Conservation (phyloP, 192 early-diverging fungal species). For the Obelidium mucronatum region DNA sequence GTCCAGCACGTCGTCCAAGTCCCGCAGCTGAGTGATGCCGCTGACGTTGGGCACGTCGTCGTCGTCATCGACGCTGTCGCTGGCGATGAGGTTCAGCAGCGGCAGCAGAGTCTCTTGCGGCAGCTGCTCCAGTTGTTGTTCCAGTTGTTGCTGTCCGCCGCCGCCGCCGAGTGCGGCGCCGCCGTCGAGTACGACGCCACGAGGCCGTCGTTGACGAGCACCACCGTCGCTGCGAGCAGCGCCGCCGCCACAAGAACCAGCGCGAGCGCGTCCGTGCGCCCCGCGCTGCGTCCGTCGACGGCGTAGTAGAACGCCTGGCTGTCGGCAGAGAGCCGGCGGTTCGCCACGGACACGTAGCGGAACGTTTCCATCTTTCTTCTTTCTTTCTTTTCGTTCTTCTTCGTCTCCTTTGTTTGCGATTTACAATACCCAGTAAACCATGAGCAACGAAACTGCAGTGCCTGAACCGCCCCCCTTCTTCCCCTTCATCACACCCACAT, state of each 20-base stretch:
- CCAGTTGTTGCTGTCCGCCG: neutral
- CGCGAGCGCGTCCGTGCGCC: neutral
- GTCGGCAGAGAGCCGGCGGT: neutral
- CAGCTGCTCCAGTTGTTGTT: neutral
- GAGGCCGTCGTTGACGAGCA: too few relatives aligned
- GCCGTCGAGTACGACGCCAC: too few relatives aligned
- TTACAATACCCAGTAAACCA: too few relatives aligned
- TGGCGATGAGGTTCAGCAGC: neutral
- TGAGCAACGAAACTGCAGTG: too few relatives aligned
- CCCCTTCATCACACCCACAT: neutral
- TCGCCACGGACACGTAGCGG: neutral
- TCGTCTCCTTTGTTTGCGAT: too few relatives aligned
- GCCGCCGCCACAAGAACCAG: neutral
- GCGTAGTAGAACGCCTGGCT: neutral
- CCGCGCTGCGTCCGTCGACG: neutral
- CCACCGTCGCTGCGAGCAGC: slow-evolving; percentile 3
- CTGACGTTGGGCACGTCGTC: neutral
- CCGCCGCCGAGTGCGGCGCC: neutral
- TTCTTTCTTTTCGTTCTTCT: neutral
- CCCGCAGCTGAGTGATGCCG: neutral
- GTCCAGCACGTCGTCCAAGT: neutral
- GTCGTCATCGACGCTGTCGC: neutral
- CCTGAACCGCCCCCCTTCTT: neutral
- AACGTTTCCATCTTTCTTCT: slow-evolving; percentile 3
- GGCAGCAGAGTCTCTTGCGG: too few relatives aligned